These are phyloP conservation scores for Colletotrichum musae DNA, from an alignment of 2,329 filamentous ascomycete species.

Conservation along the genomic window DNA sequence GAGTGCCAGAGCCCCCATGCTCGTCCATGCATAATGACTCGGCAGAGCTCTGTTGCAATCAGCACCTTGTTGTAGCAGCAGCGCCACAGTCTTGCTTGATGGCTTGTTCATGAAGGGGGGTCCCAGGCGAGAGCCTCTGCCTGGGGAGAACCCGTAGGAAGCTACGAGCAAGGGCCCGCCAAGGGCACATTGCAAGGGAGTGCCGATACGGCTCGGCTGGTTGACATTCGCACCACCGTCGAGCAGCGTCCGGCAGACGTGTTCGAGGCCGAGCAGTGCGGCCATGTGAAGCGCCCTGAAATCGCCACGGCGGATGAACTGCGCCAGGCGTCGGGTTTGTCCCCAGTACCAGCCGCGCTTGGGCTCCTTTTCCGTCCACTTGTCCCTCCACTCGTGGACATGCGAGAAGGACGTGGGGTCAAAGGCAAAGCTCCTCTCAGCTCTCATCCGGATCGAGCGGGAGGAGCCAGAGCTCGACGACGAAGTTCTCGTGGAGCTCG, in stretches of 20 bases:
- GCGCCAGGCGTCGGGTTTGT: constrained; percentile 6
- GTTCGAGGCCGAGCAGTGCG: constrained; percentile 3
- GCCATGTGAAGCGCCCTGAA: constrained; percentile 28
- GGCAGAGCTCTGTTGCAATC: constrained; percentile 14
- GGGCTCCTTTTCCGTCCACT: neutral
- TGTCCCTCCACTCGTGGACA: neutral
- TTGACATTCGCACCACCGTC: neutral
- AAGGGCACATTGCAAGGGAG: constrained; percentile 26
- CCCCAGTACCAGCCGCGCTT: constrained; percentile 3
- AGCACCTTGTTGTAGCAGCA: constrained; percentile 1
- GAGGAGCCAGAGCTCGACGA: neutral
- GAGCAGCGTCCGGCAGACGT: neutral
- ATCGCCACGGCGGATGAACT: constrained; percentile 17
- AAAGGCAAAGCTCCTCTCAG: neutral
- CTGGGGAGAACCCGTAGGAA: neutral
- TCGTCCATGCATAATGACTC: neutral
- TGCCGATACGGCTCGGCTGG: constrained; percentile 9
- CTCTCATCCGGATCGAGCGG: neutral
- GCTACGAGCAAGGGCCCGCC: constrained; percentile 12
- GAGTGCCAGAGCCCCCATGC: constrained; percentile 7
- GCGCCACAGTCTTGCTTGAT: neutral
- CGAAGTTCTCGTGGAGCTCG: neutral
- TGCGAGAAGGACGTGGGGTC: neutral
- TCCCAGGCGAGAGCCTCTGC: neutral
- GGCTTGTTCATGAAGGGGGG: neutral